These are phyloP conservation scores for Globisporangium radiosum DNA, from an alignment of 352 stramenopile genomes.

Conservation along the genomic window DNA sequence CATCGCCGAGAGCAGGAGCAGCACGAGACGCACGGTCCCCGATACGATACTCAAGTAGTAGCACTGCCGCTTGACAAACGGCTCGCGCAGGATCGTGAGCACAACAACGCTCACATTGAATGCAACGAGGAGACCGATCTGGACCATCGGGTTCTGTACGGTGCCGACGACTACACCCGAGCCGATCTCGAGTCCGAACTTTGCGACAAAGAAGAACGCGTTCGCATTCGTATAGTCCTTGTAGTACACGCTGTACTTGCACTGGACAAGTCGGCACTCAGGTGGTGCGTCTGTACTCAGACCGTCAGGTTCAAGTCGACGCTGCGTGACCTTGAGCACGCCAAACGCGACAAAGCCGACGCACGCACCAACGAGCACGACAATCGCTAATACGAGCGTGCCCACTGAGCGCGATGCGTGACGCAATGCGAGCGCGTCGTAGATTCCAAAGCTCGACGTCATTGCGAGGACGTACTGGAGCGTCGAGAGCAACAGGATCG, in stretches of 20 bases:
- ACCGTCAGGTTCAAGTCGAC: constrained; percentile 20
- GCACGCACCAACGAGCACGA: constrained; percentile 22
- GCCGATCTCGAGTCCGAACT: constrained; percentile 34
- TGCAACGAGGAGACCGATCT: constrained; percentile 33
- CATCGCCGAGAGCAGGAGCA: constrained; percentile 37
- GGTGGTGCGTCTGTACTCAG: no score
- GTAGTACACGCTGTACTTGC: constrained; percentile 42
- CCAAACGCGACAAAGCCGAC: constrained; percentile 30
- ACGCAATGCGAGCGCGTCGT: constrained; percentile 13
- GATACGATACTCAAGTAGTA: constrained; percentile 29
- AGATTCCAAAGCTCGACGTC: constrained; percentile 44
- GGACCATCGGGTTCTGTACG: constrained; percentile 24
- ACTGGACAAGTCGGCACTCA: constrained; percentile 16
- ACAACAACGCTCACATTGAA: constrained; percentile 36
- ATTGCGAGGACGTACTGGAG: constrained; percentile 42
- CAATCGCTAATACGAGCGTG: constrained; percentile 22
- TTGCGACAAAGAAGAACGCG: constrained; percentile 43
- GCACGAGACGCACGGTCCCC: constrained; percentile 35
- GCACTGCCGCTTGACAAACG: constrained; percentile 34
- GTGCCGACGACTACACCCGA: constrained; percentile 32
- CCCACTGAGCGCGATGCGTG: neutral
- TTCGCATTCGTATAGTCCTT: constrained; percentile 42
- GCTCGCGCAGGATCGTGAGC: constrained; percentile 28
- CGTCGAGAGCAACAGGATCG: constrained; percentile 30
- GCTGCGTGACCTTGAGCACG: constrained; percentile 30